Conservation (phyloP, 225 moss, liverwort and hornwort genomes). For the Marchantia polymorpha region DNA sequence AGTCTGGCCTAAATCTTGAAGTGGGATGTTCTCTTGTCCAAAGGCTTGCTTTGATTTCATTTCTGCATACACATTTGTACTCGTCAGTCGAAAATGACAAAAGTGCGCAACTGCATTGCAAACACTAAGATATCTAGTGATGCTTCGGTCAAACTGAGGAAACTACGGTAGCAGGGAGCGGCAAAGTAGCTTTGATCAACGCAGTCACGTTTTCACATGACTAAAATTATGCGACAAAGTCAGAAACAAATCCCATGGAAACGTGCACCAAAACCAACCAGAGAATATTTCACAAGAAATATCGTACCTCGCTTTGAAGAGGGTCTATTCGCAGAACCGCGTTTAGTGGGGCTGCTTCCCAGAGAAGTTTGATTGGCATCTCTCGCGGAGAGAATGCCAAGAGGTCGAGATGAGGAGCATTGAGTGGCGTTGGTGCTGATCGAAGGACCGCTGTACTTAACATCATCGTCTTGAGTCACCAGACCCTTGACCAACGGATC, state of each 20-base stretch:
- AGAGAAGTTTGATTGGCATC: not conserved
- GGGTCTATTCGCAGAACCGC: not conserved
- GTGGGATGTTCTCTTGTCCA: constrained; percentile 2
- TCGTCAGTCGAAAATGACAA: not conserved
- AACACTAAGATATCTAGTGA: not conserved
- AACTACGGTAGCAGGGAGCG: not conserved
- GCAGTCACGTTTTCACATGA: too few species aligned
- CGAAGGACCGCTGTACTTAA: not conserved
- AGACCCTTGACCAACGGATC: too few species aligned
- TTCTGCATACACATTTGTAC: constrained; percentile 5
- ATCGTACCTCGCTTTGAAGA: constrained; percentile 18
- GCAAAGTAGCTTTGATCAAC: too few species aligned
- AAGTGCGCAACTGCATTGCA: not conserved
- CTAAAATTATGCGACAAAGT: not conserved
- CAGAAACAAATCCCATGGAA: too few species aligned
- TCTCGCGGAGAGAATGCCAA: constrained; percentile 9
- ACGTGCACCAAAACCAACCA: not conserved
- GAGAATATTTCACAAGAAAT: too few species aligned
- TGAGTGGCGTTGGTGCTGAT: not conserved
- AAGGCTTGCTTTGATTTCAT: not conserved
- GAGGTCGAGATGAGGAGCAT: not conserved
- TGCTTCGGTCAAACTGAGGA: not conserved
- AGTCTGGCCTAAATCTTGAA: not conserved
- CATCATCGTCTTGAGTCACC: not conserved
- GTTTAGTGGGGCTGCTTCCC: not conserved